Conservation (phyloP, 495 filamentous ascomycete species). For the Penicillium silybi region DNA sequence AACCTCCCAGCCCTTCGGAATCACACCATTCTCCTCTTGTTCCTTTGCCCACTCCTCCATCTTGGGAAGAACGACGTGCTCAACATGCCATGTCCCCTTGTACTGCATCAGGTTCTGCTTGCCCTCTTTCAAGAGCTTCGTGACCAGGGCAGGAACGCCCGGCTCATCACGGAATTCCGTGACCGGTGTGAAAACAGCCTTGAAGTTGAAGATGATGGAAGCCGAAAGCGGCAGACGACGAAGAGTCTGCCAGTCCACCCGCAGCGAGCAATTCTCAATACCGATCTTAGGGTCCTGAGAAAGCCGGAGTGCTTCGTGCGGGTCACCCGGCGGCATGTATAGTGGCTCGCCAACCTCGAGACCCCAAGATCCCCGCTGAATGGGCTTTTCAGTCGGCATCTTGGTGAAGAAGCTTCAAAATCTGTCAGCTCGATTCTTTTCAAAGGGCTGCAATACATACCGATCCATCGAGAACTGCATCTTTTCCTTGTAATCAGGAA, state of each 20-base stretch:
- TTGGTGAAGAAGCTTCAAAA: slow-evolving; percentile 69
- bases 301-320: slow-evolving; percentile 55
- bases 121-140: slow-evolving; percentile 66
- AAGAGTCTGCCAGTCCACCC: slow-evolving; percentile 93
- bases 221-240: slow-evolving; percentile 75
- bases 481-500: slow-evolving; percentile 88
- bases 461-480: slow-evolving; percentile 89
- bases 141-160: slow-evolving; percentile 63
- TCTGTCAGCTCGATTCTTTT: neutral
- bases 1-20: slow-evolving; percentile 64
- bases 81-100: slow-evolving; percentile 80
- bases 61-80: slow-evolving; percentile 68
- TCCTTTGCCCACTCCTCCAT: slow-evolving; percentile 66
- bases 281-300: slow-evolving; percentile 53
- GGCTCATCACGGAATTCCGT: slow-evolving; percentile 70
- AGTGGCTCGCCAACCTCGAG: slow-evolving; percentile 74
- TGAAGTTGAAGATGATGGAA: slow-evolving; percentile 85
- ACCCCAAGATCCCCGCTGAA: slow-evolving; percentile 87
- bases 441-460: slow-evolving; percentile 28
- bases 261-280: slow-evolving; percentile 61
- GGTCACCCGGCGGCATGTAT: slow-evolving; percentile 73
- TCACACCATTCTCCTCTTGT: slow-evolving; percentile 61
- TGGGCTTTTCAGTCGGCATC: slow-evolving; percentile 67
- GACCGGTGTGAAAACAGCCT: slow-evolving; percentile 79
- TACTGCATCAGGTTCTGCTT: slow-evolving; percentile 76